Evolutionary conservation across 495 filamentous ascomycete genomes (phyloP), one percentile per base, ranked within the genome.

Genomic region (Rostrohypoxylon terebratum): DNA sequence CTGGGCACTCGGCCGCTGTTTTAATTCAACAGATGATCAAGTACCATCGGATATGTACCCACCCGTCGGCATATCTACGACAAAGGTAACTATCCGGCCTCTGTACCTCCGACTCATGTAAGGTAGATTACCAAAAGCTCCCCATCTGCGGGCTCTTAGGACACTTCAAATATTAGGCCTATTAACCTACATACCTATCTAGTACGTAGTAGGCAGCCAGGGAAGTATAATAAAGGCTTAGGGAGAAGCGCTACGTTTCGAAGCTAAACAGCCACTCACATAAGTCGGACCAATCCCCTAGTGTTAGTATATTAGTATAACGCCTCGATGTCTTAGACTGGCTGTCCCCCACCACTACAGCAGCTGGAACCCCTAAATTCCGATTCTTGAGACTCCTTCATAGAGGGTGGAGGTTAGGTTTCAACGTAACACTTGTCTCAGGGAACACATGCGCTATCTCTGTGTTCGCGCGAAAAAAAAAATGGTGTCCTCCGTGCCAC

Each of bases 341-440:
- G 55, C 61, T 59, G 55, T 59, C 23, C 48, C 45, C 44, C 57
- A 40, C 53, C 61, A 23, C 57, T 45, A 73, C 66, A 58, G 57
- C 71, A 48, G 71, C 66, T 73, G 61, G 33, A 48, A 64, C 61
- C 57, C 61, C 66, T 74, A 74, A 70, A 74, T 67, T 48, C 71
- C 71, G 71, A 70, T n/a, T 21, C 59, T 50, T 50, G 31, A 66
- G 58, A 67, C 66, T 11, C 11, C 42, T n/a, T n/a, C 42, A 42
- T 2, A 42, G 13, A 42, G 38, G 38, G 38, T 4, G 13, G n/a
- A 45, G 42, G 16, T 45, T 42, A 31, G 51, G 71, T 74, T 70
- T 74, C 71, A 74, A 63, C n/a, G 66, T 74, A 66, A 36, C 50
- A 66, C 71, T 66, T 70, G 71, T 74, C 66, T 74, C 53, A 53